Conservation (phyloP, 108 stramenopile species). For the Pseudonitzschia multistriata region DNA sequence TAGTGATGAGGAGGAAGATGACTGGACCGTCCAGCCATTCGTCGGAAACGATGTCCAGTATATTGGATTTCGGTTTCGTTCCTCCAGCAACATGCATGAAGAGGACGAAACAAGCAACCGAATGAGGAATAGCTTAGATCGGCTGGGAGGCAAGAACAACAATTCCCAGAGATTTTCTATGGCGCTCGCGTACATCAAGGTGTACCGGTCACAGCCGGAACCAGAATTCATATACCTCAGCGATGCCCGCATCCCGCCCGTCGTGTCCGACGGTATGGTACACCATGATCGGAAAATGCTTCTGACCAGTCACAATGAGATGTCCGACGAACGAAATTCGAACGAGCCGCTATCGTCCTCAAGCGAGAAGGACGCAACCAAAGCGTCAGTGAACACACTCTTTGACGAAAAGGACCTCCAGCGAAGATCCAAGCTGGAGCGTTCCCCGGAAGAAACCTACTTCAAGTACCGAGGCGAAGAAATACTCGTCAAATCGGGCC, state of each 20-base stretch:
- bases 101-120: neutral
- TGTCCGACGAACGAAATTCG: conserved; percentile 17
- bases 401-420: conserved; percentile 30
- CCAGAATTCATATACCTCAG: conserved; percentile 83
- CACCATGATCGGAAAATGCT: conserved; percentile 56
- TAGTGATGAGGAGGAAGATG: conserved; percentile 11
- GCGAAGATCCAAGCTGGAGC: conserved; percentile 12
- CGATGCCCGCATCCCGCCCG: conserved; percentile 79
- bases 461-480: conserved; percentile 85
- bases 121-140: neutral
- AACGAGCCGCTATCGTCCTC: neutral
- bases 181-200: conserved; percentile 78
- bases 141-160: neutral
- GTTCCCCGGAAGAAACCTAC: conserved; percentile 71
- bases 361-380: conserved; percentile 19
- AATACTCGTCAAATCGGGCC: conserved; percentile 73
- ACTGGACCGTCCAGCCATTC: conserved; percentile 47
- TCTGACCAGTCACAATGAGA: conserved; percentile 17
- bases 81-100: conserved; percentile 38
- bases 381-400: neutral
- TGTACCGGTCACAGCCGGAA: conserved; percentile 73
- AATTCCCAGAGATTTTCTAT: conserved; percentile 67
- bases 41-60: conserved; percentile 65
- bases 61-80: conserved; percentile 72
- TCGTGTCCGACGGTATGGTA: conserved; percentile 61